Evolutionary conservation across 371 early-diverging fungal genomes (phyloP).

Genomic region (Amoeboradix gromovi): DNA sequence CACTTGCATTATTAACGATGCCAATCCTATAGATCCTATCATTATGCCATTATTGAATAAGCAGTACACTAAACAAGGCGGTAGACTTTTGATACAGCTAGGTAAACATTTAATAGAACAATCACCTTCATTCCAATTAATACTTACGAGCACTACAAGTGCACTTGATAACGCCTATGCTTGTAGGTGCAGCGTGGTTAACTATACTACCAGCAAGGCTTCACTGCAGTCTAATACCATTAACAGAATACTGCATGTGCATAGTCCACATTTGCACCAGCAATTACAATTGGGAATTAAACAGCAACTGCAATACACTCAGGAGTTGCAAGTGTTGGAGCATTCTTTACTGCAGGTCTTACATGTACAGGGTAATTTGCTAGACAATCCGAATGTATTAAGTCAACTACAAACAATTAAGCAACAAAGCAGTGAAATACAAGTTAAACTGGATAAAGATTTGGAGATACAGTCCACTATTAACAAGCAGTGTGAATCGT

Average conservation of each 20-base stretch:
- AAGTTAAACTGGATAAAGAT: too few species aligned
- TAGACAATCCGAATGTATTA: slow-evolving; percentile 46
- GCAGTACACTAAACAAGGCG: slow-evolving; percentile 80
- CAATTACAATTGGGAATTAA: slow-evolving; percentile 70
- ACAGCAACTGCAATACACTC: slow-evolving; percentile 79
- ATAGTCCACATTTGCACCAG: slow-evolving; percentile 76
- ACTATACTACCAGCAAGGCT: slow-evolving; percentile 83
- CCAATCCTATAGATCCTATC: slow-evolving; percentile 83
- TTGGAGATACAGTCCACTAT: too few species aligned
- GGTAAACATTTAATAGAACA: slow-evolving; percentile 67
- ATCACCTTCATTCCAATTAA: slow-evolving; percentile 78
- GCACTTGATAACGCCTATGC: slow-evolving; percentile 70
- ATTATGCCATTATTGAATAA: slow-evolving; percentile 84
- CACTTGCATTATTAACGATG: slow-evolving; percentile 82
- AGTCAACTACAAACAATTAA: neutral
- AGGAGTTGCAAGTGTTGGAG: slow-evolving; percentile 68
- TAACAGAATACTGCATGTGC: slow-evolving; percentile 67
- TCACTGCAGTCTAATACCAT: slow-evolving; percentile 86
- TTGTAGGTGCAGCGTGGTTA: slow-evolving; percentile 88
- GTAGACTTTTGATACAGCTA: slow-evolving; percentile 73
- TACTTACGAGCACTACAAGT: slow-evolving; percentile 73
- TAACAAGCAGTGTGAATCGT: too few species aligned
- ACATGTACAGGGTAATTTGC: slow-evolving; percentile 74
- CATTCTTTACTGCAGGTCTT: slow-evolving; percentile 68
- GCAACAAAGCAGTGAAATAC: neutral